Evolutionary conservation across 179 eudicot genomes (phyloP).

Genomic region (Beta lomatogona): DNA sequence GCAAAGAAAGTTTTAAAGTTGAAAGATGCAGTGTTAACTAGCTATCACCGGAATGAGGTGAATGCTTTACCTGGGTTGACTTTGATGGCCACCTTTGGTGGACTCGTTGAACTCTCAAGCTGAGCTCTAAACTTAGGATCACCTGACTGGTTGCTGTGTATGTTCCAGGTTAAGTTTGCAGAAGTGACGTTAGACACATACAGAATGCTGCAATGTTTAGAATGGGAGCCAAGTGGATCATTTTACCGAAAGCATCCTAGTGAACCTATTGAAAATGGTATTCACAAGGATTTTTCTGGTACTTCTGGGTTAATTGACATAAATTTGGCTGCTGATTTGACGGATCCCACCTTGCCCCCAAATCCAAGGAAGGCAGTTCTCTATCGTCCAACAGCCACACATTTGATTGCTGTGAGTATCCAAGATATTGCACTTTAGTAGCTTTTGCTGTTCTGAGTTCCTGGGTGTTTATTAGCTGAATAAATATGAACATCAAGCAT

Average conservation of each 20-base stretch:
- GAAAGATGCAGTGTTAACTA: slow-evolving; percentile 78
- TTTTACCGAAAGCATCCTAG: slow-evolving; percentile 65
- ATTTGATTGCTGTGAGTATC: slow-evolving; percentile 79
- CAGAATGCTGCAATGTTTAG: slow-evolving; percentile 94
- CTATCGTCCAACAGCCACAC: slow-evolving; percentile 80
- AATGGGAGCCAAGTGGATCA: slow-evolving; percentile 97
- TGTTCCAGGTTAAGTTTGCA: slow-evolving; percentile 84
- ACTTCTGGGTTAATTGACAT: slow-evolving; percentile 84
- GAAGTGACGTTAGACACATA: slow-evolving; percentile 86
- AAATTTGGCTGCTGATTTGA: slow-evolving; percentile 78
- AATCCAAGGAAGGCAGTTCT: slow-evolving; percentile 89
- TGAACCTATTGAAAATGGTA: slow-evolving; percentile 64
- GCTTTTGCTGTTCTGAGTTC: neutral
- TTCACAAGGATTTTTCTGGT: slow-evolving; percentile 60
- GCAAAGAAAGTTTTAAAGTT: slow-evolving; percentile 84
- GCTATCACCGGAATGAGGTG: slow-evolving; percentile 93
- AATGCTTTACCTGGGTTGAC: slow-evolving; percentile 20
- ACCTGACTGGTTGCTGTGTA: slow-evolving; percentile 17
- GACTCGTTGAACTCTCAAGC: neutral
- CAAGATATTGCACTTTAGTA: neutral
- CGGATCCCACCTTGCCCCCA: slow-evolving; percentile 87
- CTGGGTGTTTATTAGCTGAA: neutral
- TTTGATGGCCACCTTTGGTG: neutral
- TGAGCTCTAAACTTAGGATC: slow-evolving; percentile 4
- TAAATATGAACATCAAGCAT: neutral